Evolutionary conservation across 805 yeast species (phyloP).

Genomic region (Lipomyces orientalis): DNA sequence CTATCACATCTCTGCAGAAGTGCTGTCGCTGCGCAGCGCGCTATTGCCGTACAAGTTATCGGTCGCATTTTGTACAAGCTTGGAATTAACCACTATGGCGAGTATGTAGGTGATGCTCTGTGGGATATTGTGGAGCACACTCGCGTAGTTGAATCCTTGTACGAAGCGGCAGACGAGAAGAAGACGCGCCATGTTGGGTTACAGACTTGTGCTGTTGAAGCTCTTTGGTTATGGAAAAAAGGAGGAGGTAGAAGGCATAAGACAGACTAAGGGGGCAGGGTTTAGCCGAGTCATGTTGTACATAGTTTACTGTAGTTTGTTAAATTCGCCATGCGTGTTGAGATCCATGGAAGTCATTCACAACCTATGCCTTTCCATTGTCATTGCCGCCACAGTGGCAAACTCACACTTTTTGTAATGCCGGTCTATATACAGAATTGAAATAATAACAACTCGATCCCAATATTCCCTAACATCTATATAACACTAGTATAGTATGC

Average conservation of each 20-base stretch:
- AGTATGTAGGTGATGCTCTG: conserved; percentile 58
- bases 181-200: conserved; percentile 72
- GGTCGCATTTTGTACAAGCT: conserved; percentile 87
- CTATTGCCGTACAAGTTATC: conserved; percentile 81
- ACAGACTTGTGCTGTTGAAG: conserved; percentile 82
- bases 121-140: conserved; percentile 75
- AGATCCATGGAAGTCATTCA: background rate
- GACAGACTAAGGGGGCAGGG: conserved; percentile 16
- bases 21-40: conserved; percentile 80
- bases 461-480: background rate
- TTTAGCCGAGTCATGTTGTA: background rate
- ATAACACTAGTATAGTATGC: background rate
- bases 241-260: conserved; percentile 39
- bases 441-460: background rate
- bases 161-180: conserved; percentile 66
- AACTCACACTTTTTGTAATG: background rate
- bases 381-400: background rate
- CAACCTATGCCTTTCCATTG: too few species aligned
- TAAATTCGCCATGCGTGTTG: background rate
- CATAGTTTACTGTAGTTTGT: background rate
- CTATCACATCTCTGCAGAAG: conserved; percentile 80
- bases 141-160: conserved; percentile 66
- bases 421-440: background rate
- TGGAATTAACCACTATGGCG: conserved; percentile 57
- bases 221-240: conserved; percentile 83